Evolutionary conservation across 2,329 filamentous ascomycete genomes (phyloP).

Genomic region (Botrytis fabae): DNA sequence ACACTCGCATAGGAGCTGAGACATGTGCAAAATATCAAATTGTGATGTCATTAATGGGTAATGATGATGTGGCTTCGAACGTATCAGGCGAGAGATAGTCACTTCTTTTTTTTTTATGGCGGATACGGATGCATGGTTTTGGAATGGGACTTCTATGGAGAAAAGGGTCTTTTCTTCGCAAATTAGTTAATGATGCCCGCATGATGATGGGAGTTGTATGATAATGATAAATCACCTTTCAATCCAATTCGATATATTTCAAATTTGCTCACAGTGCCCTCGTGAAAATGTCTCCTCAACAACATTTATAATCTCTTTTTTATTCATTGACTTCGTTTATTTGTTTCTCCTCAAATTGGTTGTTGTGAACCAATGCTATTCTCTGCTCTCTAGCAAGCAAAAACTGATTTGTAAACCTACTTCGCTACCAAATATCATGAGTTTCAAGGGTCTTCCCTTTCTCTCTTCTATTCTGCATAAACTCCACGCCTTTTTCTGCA

Average conservation of each 20-base stretch:
- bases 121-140: constrained; percentile 2
- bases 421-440: constrained; percentile 8
- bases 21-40: not conserved
- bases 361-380: constrained; percentile 13
- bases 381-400: not conserved
- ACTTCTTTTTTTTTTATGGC: not conserved
- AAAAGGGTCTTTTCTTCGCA: not conserved
- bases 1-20: not conserved
- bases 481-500: not conserved
- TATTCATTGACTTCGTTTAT: not conserved
- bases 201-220: constrained; percentile 6
- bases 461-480: not conserved
- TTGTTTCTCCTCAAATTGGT: not conserved
- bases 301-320: not conserved
- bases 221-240: constrained; percentile 14
- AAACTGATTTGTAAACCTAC: not conserved
- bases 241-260: not conserved
- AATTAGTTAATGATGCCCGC: constrained; percentile 14
- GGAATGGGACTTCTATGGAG: not conserved
- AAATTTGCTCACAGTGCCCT: not conserved
- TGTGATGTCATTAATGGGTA: constrained; percentile 2
- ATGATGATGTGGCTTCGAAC: constrained; percentile 10
- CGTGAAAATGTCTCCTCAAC: too few species aligned
- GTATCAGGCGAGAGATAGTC: not conserved
- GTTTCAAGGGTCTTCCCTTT: not conserved